Evolutionary conservation across 225 moss, liverwort and hornwort species (phyloP).

Genomic region (Bryoerythrophyllum caledonicum): DNA sequence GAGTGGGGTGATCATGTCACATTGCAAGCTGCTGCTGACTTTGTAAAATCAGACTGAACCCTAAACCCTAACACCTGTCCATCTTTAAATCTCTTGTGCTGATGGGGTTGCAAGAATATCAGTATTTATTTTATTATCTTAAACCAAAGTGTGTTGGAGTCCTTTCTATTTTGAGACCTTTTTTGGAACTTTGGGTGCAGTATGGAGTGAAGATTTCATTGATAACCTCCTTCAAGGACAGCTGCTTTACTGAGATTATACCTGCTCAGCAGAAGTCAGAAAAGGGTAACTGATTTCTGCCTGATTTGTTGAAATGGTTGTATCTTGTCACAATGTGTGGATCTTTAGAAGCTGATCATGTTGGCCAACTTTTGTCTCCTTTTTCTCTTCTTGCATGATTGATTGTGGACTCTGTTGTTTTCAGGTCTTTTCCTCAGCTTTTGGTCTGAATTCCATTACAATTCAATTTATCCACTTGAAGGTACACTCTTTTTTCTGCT

Average conservation of each 20-base stretch:
- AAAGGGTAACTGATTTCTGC: conserved; percentile 38
- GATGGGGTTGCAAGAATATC: not conserved
- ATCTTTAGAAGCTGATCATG: not conserved
- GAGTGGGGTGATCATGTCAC: conserved; percentile 72
- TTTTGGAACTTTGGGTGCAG: conserved; percentile 36
- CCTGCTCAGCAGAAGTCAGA: conserved; percentile 37
- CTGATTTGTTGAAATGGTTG: too few relatives aligned
- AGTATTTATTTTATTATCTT: not conserved
- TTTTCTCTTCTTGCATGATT: too few relatives aligned
- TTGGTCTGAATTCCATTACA: conserved; percentile 79
- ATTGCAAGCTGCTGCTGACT: conserved; percentile 63
- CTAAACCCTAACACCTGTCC: not conserved
- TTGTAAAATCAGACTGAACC: conserved; percentile 29
- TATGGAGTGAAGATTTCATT: conserved; percentile 68
- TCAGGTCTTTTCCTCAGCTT: conserved; percentile 71
- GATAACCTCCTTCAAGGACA: conserved; percentile 73
- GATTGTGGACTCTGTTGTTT: conserved; percentile 5
- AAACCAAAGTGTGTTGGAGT: not conserved
- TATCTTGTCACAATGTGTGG: not conserved
- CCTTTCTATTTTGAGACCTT: not conserved
- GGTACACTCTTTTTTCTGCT: conserved; percentile 36
- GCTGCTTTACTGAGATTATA: conserved; percentile 65
- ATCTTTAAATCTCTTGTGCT: not conserved
- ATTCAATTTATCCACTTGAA: conserved; percentile 63
- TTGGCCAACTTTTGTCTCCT: not conserved